phyloP scores from a whole-genome alignment of 305 asterid genomes.

The Fraxinus ornus region DNA sequence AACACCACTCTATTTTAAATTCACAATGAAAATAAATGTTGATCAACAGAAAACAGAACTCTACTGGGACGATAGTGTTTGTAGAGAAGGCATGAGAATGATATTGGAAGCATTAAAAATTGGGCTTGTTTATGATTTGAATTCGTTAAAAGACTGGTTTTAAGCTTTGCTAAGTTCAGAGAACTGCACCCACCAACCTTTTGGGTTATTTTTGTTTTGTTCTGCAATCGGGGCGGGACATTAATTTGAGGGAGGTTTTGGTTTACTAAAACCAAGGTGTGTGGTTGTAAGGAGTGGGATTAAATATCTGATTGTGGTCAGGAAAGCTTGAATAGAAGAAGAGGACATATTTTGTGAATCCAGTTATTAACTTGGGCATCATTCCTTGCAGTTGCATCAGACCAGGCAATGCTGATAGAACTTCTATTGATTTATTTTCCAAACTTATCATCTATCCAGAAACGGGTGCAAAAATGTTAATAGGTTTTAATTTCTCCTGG shows the following conservation, averaged over 20 bases:
- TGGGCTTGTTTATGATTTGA: slow-evolving; percentile 7
- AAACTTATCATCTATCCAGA: background rate
- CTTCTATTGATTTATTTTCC: background rate
- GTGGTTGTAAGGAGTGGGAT: slow-evolving; percentile 13
- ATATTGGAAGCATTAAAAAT: background rate
- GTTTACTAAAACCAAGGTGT: background rate
- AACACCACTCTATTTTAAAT: slow-evolving; percentile 4
- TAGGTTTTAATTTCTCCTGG: background rate
- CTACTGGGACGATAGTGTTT: background rate
- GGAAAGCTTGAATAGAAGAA: slow-evolving; percentile 7
- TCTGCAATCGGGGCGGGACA: background rate
- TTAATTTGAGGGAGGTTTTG: slow-evolving; percentile 7
- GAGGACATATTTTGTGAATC: background rate
- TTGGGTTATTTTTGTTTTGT: background rate
- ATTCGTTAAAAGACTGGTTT: slow-evolving; percentile 2
- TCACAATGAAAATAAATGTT: slow-evolving; percentile 1
- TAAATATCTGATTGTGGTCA: slow-evolving; percentile 1
- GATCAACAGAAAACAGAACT: background rate
- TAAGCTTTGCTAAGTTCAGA: slow-evolving; percentile 1
- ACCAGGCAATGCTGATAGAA: slow-evolving; percentile 9
- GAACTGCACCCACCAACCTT: background rate
- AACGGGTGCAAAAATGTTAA: background rate
- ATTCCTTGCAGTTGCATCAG: slow-evolving; percentile 3
- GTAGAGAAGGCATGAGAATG: background rate
- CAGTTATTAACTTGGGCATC: slow-evolving; percentile 1